A percentile compares a stretch with the other conserved stretches of the same genome.
phyloP scores from a whole-genome alignment of 768 basidiomycete species.

The Saitozyma podzolica region DNA sequence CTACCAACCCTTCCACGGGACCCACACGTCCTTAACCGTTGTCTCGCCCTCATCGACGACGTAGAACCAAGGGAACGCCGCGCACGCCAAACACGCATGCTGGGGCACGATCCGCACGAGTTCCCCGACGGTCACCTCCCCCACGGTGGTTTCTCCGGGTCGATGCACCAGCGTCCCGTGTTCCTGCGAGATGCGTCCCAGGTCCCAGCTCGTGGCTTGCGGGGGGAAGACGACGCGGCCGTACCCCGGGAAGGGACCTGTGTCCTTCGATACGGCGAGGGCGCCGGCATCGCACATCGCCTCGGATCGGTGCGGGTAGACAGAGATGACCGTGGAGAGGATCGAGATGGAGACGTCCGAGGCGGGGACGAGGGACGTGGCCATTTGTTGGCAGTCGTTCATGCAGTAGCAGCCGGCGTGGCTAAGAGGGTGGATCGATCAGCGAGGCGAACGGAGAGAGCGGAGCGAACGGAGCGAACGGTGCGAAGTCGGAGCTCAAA shows the following conservation, averaged over 20 bases:
- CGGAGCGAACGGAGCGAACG: no score
- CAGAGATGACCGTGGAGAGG: constrained; percentile 72
- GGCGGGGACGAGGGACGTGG: constrained; percentile 66
- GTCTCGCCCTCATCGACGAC: constrained; percentile 65
- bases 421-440: constrained; percentile 12
- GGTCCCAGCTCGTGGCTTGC: constrained; percentile 58
- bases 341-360: constrained; percentile 67
- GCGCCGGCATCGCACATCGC: constrained; percentile 75
- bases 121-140: constrained; percentile 60
- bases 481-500: no score
- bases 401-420: constrained; percentile 65
- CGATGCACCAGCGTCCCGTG: constrained; percentile 64
- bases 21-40: constrained; percentile 66
- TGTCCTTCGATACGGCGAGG: constrained; percentile 84
- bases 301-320: constrained; percentile 69
- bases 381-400: constrained; percentile 78
- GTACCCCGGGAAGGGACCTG: constrained; percentile 68
- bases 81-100: constrained; percentile 80
- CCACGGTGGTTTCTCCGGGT: constrained; percentile 4
- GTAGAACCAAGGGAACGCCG: constrained; percentile 80
- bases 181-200: constrained; percentile 57
- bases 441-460: not conserved
- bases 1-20: constrained; percentile 88
- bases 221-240: constrained; percentile 67
- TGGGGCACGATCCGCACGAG: constrained; percentile 74